These are phyloP conservation scores for Orbilia oligospora DNA, from an alignment of 2,329 filamentous ascomycete species.

Conservation along the genomic window DNA sequence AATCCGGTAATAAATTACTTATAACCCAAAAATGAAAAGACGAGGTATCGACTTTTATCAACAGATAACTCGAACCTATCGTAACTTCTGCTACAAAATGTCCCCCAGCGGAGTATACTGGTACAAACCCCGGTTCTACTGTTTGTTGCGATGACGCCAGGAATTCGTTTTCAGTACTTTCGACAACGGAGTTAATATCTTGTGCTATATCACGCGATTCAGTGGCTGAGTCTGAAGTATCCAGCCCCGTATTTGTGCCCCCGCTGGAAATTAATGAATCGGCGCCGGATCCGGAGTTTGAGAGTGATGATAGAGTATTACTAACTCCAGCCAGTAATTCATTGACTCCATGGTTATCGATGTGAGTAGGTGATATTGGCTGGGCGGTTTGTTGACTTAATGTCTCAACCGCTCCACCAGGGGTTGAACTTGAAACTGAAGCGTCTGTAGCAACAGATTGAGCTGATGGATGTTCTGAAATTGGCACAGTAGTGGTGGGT, in stretches of 20 bases:
- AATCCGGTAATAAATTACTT: conserved; percentile 16
- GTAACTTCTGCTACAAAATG: conserved; percentile 48
- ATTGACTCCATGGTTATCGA: conserved; percentile 26
- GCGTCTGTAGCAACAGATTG: neutral
- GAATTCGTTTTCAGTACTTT: conserved; percentile 42
- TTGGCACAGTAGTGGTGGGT: neutral
- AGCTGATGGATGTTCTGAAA: conserved; percentile 15
- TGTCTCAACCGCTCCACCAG: neutral
- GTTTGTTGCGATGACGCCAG: conserved; percentile 16
- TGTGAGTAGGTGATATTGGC: conserved; percentile 11
- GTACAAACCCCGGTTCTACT: conserved; percentile 32
- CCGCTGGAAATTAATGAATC: neutral
- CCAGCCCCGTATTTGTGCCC: neutral
- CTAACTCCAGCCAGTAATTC: conserved; percentile 10
- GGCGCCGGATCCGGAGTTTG: neutral
- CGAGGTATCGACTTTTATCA: conserved; percentile 39
- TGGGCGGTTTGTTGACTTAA: conserved; percentile 8
- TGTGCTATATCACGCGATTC: conserved; percentile 8
- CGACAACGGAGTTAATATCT: neutral
- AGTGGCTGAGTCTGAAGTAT: neutral
- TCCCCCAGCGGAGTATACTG: conserved; percentile 33
- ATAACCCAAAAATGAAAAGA: conserved; percentile 59
- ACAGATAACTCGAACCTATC: conserved; percentile 31
- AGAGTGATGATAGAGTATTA: neutral
- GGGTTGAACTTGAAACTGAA: neutral